phyloP scores from a whole-genome alignment of 2,329 filamentous ascomycete species.

The Pseudogymnoascus destructans region DNA sequence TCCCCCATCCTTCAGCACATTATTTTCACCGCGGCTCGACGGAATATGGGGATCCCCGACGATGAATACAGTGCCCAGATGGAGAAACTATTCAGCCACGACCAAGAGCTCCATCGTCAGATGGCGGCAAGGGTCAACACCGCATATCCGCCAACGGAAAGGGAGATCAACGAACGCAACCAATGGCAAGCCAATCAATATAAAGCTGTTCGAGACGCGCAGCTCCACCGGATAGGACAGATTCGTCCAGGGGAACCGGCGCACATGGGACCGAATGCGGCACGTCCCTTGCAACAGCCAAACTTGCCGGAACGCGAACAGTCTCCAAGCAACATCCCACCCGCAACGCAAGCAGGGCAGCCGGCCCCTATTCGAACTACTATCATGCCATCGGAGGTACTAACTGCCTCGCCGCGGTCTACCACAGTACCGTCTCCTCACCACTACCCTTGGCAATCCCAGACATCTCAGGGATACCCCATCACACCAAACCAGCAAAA shows the following conservation, averaged over 20 bases:
- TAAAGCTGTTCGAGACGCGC: constrained; percentile 12
- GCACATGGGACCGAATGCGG: background rate
- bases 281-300: constrained; percentile 9
- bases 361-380: background rate
- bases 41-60: constrained; percentile 33
- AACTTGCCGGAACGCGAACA: background rate
- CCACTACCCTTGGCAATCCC: background rate
- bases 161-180: constrained; percentile 21
- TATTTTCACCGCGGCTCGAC: constrained; percentile 38
- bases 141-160: constrained; percentile 18
- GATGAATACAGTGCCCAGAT: constrained; percentile 25
- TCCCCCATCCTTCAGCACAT: constrained; percentile 41
- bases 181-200: constrained; percentile 17
- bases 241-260: background rate
- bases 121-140: constrained; percentile 20
- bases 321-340: background rate
- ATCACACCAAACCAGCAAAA: background rate
- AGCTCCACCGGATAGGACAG: constrained; percentile 6
- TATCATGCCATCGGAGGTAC: background rate
- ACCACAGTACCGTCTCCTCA: background rate
- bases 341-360: background rate
- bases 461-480: background rate
- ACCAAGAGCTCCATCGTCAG: constrained; percentile 26
- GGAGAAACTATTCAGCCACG: constrained; percentile 28
- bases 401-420: background rate